A percentile compares a stretch with the other conserved stretches of the same genome.
Evolutionary conservation across 1,139 yeast genomes (phyloP).

Genomic region (Candida freyschussii): DNA sequence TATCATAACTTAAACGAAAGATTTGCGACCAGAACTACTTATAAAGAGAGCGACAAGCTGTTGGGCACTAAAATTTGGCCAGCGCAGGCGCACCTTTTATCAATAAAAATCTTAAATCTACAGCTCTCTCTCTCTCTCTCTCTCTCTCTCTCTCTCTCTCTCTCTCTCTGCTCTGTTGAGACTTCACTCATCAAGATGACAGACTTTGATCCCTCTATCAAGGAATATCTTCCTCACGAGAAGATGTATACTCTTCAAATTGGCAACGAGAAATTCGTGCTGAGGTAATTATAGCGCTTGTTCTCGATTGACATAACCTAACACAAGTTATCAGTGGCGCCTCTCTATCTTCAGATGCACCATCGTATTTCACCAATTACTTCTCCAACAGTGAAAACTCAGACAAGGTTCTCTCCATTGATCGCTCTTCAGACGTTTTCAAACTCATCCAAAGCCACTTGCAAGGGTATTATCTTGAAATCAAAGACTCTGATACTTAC

Average conservation of each 20-base stretch:
- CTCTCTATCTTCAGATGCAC: constrained; percentile 74
- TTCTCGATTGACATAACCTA: not conserved
- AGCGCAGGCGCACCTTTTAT: too few relatives aligned
- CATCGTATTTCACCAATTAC: constrained; percentile 45
- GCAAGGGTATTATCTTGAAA: constrained; percentile 68
- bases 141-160: too few relatives aligned
- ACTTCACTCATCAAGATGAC: not conserved
- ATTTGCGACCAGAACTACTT: too few relatives aligned
- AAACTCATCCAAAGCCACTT: constrained; percentile 63
- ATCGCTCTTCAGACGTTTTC: constrained; percentile 70
- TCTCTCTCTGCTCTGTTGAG: too few relatives aligned
- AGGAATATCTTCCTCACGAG: constrained; percentile 56
- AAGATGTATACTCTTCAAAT: constrained; percentile 69
- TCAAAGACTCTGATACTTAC: constrained; percentile 55
- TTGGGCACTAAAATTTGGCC: too few relatives aligned
- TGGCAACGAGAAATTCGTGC: constrained; percentile 53
- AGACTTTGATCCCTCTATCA: constrained; percentile 42
- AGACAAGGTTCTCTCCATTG: constrained; percentile 58
- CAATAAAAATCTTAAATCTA: too few relatives aligned
- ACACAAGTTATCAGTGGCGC: constrained; percentile 55
- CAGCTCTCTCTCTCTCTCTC: too few relatives aligned
- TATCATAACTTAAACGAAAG: too few relatives aligned
- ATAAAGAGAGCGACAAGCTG: too few relatives aligned
- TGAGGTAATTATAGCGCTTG: constrained; percentile 21
- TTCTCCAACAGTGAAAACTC: constrained; percentile 29